Base-by-base conservation (phyloP, 805 yeast species). In the Torulaspora maleeae region DNA sequence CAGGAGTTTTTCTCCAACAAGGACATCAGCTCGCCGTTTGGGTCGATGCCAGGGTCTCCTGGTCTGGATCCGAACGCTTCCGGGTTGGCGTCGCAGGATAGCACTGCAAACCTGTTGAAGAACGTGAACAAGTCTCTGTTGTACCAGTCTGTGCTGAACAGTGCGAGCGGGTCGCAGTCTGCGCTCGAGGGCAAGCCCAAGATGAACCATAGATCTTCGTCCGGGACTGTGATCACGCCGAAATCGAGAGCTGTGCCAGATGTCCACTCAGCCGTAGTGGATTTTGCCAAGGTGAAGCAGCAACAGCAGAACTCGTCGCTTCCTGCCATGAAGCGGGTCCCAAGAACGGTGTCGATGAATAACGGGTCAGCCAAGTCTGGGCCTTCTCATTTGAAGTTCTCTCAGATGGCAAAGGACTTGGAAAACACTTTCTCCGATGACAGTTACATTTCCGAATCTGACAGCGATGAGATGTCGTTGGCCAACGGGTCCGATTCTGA, bases 1-100 rank as follows among this genome's bases (percentile, higher is more conserved):
- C 79, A 78, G 52, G 81, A 77, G 36, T 78, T 78, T 54, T 79
- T 80, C 55, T 70, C 71, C 45, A 63, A 66, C 40, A 55, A 10
- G 39, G 58, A 12, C 30, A 46, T 48, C 39, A 19, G 46, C 36
- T 44, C 50, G 32, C 39, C 48, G 27, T 36, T 49, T 36, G 24
- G 34, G 33, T 52, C 53, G 28, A 32, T 44, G 5, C 43, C 52
- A 6, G 49, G 47, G 9, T 45, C 52, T n/a, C 56, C 56, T 11
- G 49, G 43, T 20, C 34, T 47, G 15, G 53, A 50, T 11, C 35
- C 47, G 4, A 36, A 44, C 27, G 28, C 30, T 15, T 22, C 44
- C 15, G 37, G 39, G 8, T 20, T 38, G 13, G 35, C 10, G 10
- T 36, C 51, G 15, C 43, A 44, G 22, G 64, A 60, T 43, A 42